Evolutionary conservation across 2,329 filamentous ascomycete genomes (phyloP).

Genomic region (Leptoxyphium fumago): DNA sequence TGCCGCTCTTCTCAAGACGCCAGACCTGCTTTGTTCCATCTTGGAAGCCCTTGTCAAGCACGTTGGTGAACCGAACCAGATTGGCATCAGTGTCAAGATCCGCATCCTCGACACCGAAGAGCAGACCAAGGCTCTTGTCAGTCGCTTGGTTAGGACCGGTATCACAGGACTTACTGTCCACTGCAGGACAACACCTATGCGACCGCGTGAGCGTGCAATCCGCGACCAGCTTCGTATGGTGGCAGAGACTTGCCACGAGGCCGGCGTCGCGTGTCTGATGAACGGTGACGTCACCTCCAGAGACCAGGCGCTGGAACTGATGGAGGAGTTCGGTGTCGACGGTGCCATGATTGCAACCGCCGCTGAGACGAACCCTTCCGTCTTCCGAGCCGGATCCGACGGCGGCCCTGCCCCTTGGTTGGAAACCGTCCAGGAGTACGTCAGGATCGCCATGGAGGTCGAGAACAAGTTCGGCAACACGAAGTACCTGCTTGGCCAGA

Average conservation of each 20-base stretch:
- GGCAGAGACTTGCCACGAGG: conserved; percentile 60
- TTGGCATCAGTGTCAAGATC: conserved; percentile 96
- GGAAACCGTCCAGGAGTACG: conserved; percentile 62
- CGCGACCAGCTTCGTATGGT: conserved; percentile 78
- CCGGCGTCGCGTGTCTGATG: conserved; percentile 84
- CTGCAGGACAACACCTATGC: conserved; percentile 92
- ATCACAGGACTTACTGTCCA: conserved; percentile 89
- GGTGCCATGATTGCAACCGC: conserved; percentile 95
- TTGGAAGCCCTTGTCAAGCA: conserved; percentile 67
- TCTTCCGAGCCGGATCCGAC: conserved; percentile 55
- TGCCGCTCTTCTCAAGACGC: conserved; percentile 71
- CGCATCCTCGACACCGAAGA: conserved; percentile 65
- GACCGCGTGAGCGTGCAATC: conserved; percentile 75
- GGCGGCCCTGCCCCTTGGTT: conserved; percentile 62
- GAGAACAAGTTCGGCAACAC: conserved; percentile 87
- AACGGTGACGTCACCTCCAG: conserved; percentile 79
- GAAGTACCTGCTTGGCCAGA: conserved; percentile 74
- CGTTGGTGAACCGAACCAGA: conserved; percentile 62
- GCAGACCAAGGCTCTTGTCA: conserved; percentile 63
- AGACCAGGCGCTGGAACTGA: conserved; percentile 56
- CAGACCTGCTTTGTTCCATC: conserved; percentile 71
- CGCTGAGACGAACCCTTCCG: conserved; percentile 81
- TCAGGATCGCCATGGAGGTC: conserved; percentile 56
- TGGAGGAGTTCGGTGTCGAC: conserved; percentile 69
- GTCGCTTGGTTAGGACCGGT: conserved; percentile 66